Evolutionary conservation across 345 rosid genomes (phyloP).

Genomic region (Hypericum perforatum): DNA sequence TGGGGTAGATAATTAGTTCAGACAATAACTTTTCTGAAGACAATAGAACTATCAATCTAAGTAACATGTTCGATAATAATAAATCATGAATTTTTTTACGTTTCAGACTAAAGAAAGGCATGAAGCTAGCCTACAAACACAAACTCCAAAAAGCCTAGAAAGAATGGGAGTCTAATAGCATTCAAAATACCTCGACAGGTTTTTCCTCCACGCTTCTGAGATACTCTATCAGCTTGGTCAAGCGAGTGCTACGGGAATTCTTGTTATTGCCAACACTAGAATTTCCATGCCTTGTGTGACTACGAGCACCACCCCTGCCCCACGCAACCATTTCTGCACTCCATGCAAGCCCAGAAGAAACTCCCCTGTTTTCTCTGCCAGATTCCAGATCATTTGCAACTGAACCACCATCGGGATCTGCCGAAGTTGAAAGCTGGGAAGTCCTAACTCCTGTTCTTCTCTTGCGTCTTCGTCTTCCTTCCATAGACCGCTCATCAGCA

Average conservation of each 20-base stretch:
- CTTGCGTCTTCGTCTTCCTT: constrained; percentile 38
- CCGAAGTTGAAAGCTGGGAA: constrained; percentile 1
- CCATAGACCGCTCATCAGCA: constrained; percentile 47
- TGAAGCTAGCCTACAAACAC: too few relatives aligned
- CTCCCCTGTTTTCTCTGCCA: constrained; percentile 46
- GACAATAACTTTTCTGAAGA: too few relatives aligned
- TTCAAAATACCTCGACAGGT: constrained; percentile 46
- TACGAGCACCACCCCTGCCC: constrained; percentile 89
- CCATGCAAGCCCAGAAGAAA: constrained; percentile 65
- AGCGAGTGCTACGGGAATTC: constrained; percentile 49
- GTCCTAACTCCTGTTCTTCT: constrained; percentile 13
- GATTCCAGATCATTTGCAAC: constrained; percentile 47
- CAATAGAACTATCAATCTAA: too few relatives aligned
- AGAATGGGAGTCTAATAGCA: constrained; percentile 8
- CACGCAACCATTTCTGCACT: constrained; percentile 71
- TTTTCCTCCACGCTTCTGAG: constrained; percentile 55
- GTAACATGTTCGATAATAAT: too few relatives aligned
- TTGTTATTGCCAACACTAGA: constrained; percentile 38
- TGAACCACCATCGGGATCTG: constrained; percentile 35
- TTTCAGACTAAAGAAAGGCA: too few relatives aligned
- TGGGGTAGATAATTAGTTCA: too few relatives aligned
- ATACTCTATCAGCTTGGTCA: constrained; percentile 60
- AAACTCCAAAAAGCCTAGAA: neutral
- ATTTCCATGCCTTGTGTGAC: constrained; percentile 75
- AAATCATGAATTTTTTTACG: too few relatives aligned